A percentile compares a stretch with the other conserved stretches of the same genome.
Conservation (phyloP, 768 basidiomycete genomes). For the Suillus subluteus region DNA sequence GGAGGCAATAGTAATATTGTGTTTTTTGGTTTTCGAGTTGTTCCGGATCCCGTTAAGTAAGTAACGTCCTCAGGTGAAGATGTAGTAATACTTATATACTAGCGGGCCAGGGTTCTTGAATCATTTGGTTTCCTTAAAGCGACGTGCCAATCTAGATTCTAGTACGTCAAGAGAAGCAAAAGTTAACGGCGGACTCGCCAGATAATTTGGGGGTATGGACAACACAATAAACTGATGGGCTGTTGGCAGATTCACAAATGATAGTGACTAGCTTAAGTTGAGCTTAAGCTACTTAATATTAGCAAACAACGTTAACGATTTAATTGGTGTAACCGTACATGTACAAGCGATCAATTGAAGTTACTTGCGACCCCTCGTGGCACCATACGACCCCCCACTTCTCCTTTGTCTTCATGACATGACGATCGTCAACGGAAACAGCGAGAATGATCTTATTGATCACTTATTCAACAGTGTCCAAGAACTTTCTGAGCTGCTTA, state of each 20-base stretch:
- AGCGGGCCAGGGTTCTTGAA: not conserved
- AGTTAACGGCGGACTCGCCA: not conserved
- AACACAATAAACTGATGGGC: too few species aligned
- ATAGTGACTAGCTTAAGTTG: too few species aligned
- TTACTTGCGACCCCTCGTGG: not conserved
- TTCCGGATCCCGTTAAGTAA: not conserved
- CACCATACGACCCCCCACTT: not conserved
- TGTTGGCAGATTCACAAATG: too few species aligned
- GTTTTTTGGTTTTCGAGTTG: not conserved
- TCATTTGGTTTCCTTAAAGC: not conserved
- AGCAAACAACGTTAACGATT: too few species aligned
- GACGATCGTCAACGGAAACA: conserved; percentile 56
- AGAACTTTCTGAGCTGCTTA: conserved; percentile 84
- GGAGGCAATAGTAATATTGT: not conserved
- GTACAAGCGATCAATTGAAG: too few species aligned
- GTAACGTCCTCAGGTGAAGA: not conserved
- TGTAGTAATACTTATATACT: not conserved
- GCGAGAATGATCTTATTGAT: conserved; percentile 57
- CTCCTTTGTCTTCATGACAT: conserved; percentile 33
- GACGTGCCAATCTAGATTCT: not conserved
- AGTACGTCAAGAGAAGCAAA: not conserved
- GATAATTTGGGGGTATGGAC: not conserved
- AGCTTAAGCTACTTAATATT: too few species aligned
- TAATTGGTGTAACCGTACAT: not conserved
- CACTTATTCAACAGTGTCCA: conserved; percentile 70